Evolutionary conservation across 1,284 basidiomycete species (phyloP).

Genomic region (Leccinum cinnamomeum): DNA sequence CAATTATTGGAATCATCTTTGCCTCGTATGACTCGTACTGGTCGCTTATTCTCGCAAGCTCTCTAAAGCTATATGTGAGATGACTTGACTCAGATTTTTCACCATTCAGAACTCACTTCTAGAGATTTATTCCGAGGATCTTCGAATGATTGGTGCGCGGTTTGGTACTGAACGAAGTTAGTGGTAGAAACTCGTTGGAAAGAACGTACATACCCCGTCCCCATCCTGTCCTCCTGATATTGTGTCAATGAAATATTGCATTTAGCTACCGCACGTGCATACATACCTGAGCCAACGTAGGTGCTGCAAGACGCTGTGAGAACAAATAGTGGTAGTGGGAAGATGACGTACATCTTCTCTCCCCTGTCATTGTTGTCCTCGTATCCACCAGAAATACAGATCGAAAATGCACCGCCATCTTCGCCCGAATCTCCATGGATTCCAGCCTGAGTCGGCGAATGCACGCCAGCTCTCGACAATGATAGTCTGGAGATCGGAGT

Average conservation of each 20-base stretch:
- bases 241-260: conserved; percentile 14
- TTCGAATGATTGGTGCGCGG: conserved; percentile 36
- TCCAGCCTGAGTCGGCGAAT: conserved; percentile 20
- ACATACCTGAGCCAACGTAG: conserved; percentile 41
- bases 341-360: neutral
- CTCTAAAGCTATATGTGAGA: conserved; percentile 14
- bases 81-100: neutral
- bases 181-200: neutral
- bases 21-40: conserved; percentile 45
- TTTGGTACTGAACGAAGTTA: neutral
- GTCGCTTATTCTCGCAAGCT: conserved; percentile 36
- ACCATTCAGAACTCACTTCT: conserved; percentile 22
- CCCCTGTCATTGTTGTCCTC: neutral
- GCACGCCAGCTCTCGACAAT: conserved; percentile 19
- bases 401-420: conserved; percentile 1
- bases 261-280: conserved; percentile 2
- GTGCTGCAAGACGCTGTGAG: conserved; percentile 26
- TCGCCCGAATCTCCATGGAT: conserved; percentile 26
- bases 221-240: conserved; percentile 27
- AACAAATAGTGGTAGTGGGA: neutral
- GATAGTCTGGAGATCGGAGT: conserved; percentile 8
- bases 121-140: conserved; percentile 37
- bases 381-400: conserved; percentile 1
- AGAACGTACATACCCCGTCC: conserved; percentile 11
- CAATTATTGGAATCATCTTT: conserved; percentile 22